Percentiles rank a stretch among this genome's conserved stretches.
Evolutionary conservation across 495 filamentous ascomycete species (phyloP).

Genomic region (Hypoxylon intermedium): DNA sequence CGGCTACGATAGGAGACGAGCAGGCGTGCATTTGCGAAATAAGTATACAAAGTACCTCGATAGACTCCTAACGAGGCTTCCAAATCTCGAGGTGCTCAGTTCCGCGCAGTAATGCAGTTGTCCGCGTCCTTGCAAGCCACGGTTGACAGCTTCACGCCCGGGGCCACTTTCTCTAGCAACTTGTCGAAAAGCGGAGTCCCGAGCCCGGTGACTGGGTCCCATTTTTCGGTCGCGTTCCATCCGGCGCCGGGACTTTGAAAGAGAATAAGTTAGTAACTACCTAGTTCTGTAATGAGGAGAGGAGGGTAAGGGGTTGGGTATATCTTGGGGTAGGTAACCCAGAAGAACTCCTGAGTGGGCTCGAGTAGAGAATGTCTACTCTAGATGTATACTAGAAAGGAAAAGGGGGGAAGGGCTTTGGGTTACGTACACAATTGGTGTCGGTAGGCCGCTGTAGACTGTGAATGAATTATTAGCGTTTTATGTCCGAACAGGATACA

Average conservation of each 20-base stretch:
- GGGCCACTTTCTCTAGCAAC: slow-evolving; percentile 37
- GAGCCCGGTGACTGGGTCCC: slow-evolving; percentile 52
- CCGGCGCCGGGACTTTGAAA: slow-evolving; percentile 62
- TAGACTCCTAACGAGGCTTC: background rate
- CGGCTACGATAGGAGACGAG: no score
- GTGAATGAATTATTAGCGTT: slow-evolving; percentile 1
- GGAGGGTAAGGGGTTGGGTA: no score
- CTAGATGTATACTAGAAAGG: no score
- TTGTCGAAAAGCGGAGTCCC: slow-evolving; percentile 48
- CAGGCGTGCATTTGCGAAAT: no score
- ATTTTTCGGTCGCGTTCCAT: slow-evolving; percentile 66
- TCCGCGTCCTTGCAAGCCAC: background rate
- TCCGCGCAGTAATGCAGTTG: slow-evolving; percentile 3
- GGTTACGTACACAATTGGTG: slow-evolving; percentile 52
- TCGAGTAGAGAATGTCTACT: no score
- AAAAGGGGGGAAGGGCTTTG: no score
- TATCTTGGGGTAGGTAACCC: no score
- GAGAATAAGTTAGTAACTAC: no score
- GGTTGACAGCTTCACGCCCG: slow-evolving; percentile 13
- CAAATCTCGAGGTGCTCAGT: background rate
- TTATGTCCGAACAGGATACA: no score
- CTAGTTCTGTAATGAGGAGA: no score
- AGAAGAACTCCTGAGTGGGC: no score
- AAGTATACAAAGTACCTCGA: no score
- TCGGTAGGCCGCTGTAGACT: slow-evolving; percentile 36